Conservation (phyloP, 2,329 filamentous ascomycete species). For the Furcasterigmium sp. region DNA sequence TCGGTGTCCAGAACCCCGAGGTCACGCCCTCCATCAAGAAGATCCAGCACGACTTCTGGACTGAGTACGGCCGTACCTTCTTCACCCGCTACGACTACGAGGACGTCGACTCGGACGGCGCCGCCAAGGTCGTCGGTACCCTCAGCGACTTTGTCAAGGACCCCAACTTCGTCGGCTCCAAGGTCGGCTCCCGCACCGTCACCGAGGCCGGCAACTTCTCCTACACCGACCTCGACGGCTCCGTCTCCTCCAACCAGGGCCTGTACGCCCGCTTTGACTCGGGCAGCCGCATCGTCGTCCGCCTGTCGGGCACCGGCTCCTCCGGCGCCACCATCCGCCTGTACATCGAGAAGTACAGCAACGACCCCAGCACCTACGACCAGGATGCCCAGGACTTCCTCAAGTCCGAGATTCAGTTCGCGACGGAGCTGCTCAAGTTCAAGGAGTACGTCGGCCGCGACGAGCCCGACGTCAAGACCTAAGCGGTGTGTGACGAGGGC, state of each 20-base stretch:
- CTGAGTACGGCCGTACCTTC: conserved; percentile 92
- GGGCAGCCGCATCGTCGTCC: conserved; percentile 90
- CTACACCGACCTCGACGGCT: conserved; percentile 98
- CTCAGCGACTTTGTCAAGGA: conserved; percentile 74
- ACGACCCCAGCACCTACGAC: conserved; percentile 70
- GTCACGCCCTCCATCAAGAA: conserved; percentile 88
- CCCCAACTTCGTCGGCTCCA: conserved; percentile 72
- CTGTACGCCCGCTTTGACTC: conserved; percentile 93
- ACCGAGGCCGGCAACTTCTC: conserved; percentile 91
- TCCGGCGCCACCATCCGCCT: conserved; percentile 94
- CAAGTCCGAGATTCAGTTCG: conserved; percentile 81
- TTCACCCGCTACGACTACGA: conserved; percentile 99
- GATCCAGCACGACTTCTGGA: conserved; percentile 98
- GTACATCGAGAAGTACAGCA: conserved; percentile 94
- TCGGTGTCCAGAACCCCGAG: conserved; percentile 74
- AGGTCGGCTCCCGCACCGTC: conserved; percentile 71
- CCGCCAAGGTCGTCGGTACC: conserved; percentile 81
- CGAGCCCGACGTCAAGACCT: conserved; percentile 96
- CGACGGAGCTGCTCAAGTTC: conserved; percentile 81
- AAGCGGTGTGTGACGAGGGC: conserved; percentile 19
- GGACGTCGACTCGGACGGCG: conserved; percentile 84
- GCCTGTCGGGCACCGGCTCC: conserved; percentile 90
- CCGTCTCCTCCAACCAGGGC: conserved; percentile 91
- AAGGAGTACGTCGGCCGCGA: conserved; percentile 90
- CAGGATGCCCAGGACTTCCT: conserved; percentile 91